A percentile compares a stretch with the other conserved stretches of the same genome.
phyloP scores from a whole-genome alignment of 192 early-diverging fungal genomes.

The Powellomyces hirtus region DNA sequence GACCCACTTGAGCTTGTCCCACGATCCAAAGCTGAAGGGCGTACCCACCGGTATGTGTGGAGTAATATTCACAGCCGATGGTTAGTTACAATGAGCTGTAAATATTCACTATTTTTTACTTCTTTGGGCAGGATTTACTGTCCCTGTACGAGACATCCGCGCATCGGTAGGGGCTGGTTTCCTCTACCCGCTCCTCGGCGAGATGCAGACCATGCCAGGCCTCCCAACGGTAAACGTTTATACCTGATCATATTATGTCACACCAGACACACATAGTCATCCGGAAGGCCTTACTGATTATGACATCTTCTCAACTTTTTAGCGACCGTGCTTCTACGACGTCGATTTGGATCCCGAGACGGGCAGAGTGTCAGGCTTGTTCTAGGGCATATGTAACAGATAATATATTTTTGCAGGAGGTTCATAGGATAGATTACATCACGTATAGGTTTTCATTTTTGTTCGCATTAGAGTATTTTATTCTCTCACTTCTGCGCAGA shows the following conservation, averaged over 20 bases:
- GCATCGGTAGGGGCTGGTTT: slow-evolving; percentile 96
- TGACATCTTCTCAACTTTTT: not conserved
- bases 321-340: slow-evolving; percentile 91
- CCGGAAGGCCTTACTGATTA: not conserved
- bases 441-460: too few species aligned
- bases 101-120: not conserved
- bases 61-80: too few species aligned
- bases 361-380: slow-evolving; percentile 82
- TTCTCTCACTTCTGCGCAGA: too few species aligned
- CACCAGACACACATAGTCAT: not conserved
- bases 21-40: slow-evolving; percentile 88
- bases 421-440: too few species aligned
- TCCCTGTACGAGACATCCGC: slow-evolving; percentile 93
- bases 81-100: too few species aligned
- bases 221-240: slow-evolving; percentile 67
- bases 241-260: not conserved
- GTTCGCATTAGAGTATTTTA: too few species aligned
- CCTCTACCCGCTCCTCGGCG: slow-evolving; percentile 91
- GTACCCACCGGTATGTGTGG: slow-evolving; percentile 66
- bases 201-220: slow-evolving; percentile 98
- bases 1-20: slow-evolving; percentile 92
- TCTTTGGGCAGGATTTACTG: slow-evolving; percentile 60
- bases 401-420: too few species aligned
- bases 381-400: too few species aligned
- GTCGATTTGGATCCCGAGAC: slow-evolving; percentile 87